These are phyloP conservation scores for Ogataea methylovora DNA, from an alignment of 805 yeast species.

Conservation along the genomic window DNA sequence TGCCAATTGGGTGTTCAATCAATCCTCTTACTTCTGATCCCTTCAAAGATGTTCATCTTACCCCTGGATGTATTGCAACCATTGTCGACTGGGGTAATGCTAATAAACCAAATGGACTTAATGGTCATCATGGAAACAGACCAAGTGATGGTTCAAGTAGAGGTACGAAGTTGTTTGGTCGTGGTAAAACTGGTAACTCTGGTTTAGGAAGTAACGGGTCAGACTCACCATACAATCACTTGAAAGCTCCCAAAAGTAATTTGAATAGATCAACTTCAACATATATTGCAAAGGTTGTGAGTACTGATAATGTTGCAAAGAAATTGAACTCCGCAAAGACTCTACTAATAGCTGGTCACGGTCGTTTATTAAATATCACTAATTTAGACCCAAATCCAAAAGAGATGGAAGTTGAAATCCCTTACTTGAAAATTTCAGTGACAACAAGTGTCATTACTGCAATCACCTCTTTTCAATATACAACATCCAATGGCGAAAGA, in stretches of 20 bases:
- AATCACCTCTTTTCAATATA: slow-evolving; percentile 24
- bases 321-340: slow-evolving; percentile 20
- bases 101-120: background rate
- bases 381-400: slow-evolving; percentile 28
- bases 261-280: slow-evolving; percentile 25
- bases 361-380: slow-evolving; percentile 41
- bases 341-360: slow-evolving; percentile 38
- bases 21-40: slow-evolving; percentile 48
- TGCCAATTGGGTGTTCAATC: slow-evolving; percentile 44
- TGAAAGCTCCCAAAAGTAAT: slow-evolving; percentile 23
- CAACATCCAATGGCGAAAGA: slow-evolving; percentile 18
- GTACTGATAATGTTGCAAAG: slow-evolving; percentile 22
- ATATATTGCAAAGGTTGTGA: slow-evolving; percentile 25
- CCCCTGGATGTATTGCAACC: slow-evolving; percentile 42
- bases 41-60: slow-evolving; percentile 42
- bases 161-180: slow-evolving; percentile 3
- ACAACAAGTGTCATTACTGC: slow-evolving; percentile 32
- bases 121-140: background rate
- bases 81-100: slow-evolving; percentile 12
- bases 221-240: slow-evolving; percentile 5
- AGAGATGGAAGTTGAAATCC: slow-evolving; percentile 34
- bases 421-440: slow-evolving; percentile 36
- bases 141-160: slow-evolving; percentile 5
- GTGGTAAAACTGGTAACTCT: slow-evolving; percentile 3
- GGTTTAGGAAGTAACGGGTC: background rate